These are phyloP conservation scores for Alternaria gaisen DNA, from an alignment of 2,329 filamentous ascomycete genomes.

Conservation along the genomic window DNA sequence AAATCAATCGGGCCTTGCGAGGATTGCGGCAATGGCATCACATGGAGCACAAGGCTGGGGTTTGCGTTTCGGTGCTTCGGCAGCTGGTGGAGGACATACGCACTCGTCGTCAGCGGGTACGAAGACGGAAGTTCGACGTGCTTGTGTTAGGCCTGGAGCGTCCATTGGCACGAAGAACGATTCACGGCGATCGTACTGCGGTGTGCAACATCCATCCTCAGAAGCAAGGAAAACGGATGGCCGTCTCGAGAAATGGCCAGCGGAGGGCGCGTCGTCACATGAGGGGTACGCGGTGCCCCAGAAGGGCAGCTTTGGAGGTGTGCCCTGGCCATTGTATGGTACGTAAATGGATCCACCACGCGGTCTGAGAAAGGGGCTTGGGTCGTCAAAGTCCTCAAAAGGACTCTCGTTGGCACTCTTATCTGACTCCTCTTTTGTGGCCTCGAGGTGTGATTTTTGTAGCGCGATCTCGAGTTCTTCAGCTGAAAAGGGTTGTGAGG, in stretches of 20 bases:
- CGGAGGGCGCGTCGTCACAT: constrained; percentile 15
- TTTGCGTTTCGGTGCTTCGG: constrained; percentile 28
- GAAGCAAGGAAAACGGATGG: constrained; percentile 17
- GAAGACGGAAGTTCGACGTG: constrained; percentile 28
- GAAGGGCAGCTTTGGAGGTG: constrained; percentile 31
- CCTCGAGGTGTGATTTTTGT: constrained; percentile 51
- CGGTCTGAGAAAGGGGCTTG: constrained; percentile 32
- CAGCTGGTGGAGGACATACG: constrained; percentile 21
- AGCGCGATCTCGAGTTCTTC: constrained; percentile 57
- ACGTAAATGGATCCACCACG: constrained; percentile 40
- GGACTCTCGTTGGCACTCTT: constrained; percentile 33
- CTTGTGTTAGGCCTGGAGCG: constrained; percentile 18
- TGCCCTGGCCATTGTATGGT: constrained; percentile 35
- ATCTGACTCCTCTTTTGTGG: constrained; percentile 42
- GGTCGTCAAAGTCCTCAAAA: constrained; percentile 28
- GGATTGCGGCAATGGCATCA: constrained; percentile 38
- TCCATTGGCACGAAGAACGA: constrained; percentile 26
- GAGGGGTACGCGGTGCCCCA: constrained; percentile 30
- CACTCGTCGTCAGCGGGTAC: constrained; percentile 25
- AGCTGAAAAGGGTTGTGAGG: constrained; percentile 54
- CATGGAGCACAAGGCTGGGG: constrained; percentile 32
- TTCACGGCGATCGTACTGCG: constrained; percentile 27
- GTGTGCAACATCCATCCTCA: constrained; percentile 16
- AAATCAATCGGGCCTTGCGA: constrained; percentile 31
- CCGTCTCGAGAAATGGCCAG: constrained; percentile 25